phyloP scores from a whole-genome alignment of 768 basidiomycete genomes.

The Suillus placidus region DNA sequence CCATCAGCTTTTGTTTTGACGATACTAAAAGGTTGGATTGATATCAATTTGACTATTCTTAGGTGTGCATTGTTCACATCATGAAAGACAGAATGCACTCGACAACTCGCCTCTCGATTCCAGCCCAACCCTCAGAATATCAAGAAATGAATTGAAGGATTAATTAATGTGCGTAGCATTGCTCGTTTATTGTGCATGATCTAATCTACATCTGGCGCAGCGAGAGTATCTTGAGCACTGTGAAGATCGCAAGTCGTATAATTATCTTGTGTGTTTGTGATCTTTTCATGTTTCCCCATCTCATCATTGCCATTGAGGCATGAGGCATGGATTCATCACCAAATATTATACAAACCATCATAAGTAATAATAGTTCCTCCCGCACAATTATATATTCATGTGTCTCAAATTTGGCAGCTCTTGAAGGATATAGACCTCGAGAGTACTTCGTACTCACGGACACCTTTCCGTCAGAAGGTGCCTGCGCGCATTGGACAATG shows the following conservation, averaged over 20 bases:
- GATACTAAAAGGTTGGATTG: slow-evolving; percentile 84
- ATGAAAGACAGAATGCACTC: slow-evolving; percentile 95
- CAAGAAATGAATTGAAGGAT: slow-evolving; percentile 90
- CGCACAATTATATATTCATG: background rate
- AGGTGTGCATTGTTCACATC: slow-evolving; percentile 97
- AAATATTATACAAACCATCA: background rate
- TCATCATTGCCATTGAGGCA: slow-evolving; percentile 20
- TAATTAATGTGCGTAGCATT: slow-evolving; percentile 77
- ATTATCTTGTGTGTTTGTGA: slow-evolving; percentile 57
- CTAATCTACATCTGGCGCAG: slow-evolving; percentile 40
- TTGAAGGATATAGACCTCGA: slow-evolving; percentile 45
- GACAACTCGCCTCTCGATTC: slow-evolving; percentile 84
- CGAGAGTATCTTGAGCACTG: slow-evolving; percentile 94
- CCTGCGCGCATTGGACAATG: background rate
- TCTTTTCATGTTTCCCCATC: background rate
- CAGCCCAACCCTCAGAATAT: slow-evolving; percentile 82
- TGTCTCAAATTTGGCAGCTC: slow-evolving; percentile 1
- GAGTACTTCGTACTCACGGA: slow-evolving; percentile 93
- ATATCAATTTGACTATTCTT: slow-evolving; percentile 90
- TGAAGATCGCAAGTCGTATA: slow-evolving; percentile 86
- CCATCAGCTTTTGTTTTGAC: slow-evolving; percentile 2
- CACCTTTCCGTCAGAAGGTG: background rate
- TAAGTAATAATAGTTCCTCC: background rate
- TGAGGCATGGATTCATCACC: slow-evolving; percentile 15
- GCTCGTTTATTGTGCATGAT: background rate